Conservation (phyloP, 2,329 filamentous ascomycete genomes). For the Claviceps quebecensis region DNA sequence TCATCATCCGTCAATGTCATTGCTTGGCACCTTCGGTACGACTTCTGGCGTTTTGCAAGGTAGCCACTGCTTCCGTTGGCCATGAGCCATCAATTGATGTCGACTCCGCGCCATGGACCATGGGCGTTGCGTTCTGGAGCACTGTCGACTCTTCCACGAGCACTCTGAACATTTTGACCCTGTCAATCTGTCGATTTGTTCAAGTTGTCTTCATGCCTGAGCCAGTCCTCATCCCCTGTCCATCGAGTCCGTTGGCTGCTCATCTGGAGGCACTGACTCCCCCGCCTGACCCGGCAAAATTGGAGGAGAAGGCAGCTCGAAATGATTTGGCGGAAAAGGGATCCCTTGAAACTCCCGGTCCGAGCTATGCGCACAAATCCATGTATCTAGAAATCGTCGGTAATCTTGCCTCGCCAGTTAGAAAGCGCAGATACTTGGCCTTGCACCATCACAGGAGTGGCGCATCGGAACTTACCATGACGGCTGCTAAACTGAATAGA, state of each 20-base stretch:
- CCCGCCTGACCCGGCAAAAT: constrained; percentile 20
- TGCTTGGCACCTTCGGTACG: too few species aligned
- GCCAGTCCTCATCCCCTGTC: not conserved
- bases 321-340: constrained; percentile 29
- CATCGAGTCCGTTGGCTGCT: constrained; percentile 1
- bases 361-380: constrained; percentile 30
- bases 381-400: constrained; percentile 30
- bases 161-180: too few species aligned
- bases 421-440: not conserved
- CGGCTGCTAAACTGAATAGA: constrained; percentile 35
- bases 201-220: not conserved
- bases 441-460: not conserved
- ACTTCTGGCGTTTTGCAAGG: not conserved
- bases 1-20: too few species aligned
- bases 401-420: constrained; percentile 22
- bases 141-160: too few species aligned
- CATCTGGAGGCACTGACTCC: constrained; percentile 3
- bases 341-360: constrained; percentile 33
- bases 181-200: too few species aligned
- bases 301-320: constrained; percentile 33
- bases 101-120: not conserved
- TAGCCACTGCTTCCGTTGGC: not conserved
- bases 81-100: not conserved
- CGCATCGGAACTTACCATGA: constrained; percentile 23
- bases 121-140: not conserved